Evolutionary conservation across 306 rosid species (phyloP), one percentile per base, ranked within the genome.

Genomic region (Albizia julibrissin): DNA sequence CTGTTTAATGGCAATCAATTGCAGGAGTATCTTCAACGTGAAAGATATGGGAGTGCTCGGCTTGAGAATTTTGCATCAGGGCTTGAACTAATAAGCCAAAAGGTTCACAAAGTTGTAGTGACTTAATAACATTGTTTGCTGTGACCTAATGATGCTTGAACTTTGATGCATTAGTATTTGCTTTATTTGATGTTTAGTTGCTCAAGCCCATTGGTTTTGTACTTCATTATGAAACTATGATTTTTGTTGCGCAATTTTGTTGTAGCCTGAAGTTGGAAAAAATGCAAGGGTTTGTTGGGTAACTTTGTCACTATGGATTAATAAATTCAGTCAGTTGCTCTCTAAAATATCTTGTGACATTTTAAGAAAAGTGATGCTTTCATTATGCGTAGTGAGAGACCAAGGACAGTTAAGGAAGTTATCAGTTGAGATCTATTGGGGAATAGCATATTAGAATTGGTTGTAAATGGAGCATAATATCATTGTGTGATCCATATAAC

Each of bases 1-100:
- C 76, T 79, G n/a, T 83, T 83, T 49, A 42, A 75, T 40, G 75
- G 31, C 64, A 59, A 75, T 74, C 64, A 69, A 73, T 86, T 84
- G 80, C 90, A 95, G 99, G 97, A 95, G 81, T 93, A 93, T 88
- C 94, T 93, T 74, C 96, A 91, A 82, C 92, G 99, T 3, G 99
- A 95, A 89, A 91, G 92, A 88, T 85, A 88, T 73, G 97, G 97
- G 62, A 88, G 91, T 89, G 99, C 98, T 56, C 89, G 93, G 72
- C 89, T 93, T 88, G 97, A 93, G 90, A 94, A 89, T 90, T 93
- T 95, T 80, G 91, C 98, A 46, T 87, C 99, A 1, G 99, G 99
- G 74, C 96, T 95, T 76, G 98, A 93, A 86, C 87, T 93, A 58
- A 89, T 92, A 69, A 94, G 96, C 72, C 91, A 93, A 86, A 95